Evolutionary conservation across 2,329 filamentous ascomycete genomes (phyloP).

Genomic region (Alternaria sp.): DNA sequence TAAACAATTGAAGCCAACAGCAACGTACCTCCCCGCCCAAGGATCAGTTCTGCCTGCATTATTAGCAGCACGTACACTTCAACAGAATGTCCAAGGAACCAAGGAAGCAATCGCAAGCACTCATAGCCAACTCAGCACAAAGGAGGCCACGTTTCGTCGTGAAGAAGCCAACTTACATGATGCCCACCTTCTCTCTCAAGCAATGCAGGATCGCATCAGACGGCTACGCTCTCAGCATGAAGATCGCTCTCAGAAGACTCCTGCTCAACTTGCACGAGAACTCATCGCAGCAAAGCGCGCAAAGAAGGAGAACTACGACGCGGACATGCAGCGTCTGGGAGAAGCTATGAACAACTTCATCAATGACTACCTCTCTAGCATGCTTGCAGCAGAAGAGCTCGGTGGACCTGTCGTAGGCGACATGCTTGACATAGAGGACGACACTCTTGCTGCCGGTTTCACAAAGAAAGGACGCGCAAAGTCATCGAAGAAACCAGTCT

Average conservation of each 20-base stretch:
- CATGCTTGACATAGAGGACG: conserved; percentile 68
- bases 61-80: conserved; percentile 71
- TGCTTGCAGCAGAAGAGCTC: conserved; percentile 83
- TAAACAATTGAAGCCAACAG: conserved; percentile 64
- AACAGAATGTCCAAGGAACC: conserved; percentile 69
- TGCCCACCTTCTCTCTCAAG: conserved; percentile 53
- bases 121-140: conserved; percentile 48
- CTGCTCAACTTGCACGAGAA: conserved; percentile 68
- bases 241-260: conserved; percentile 63
- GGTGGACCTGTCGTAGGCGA: conserved; percentile 84
- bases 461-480: conserved; percentile 57
- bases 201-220: conserved; percentile 64
- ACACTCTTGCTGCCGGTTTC: conserved; percentile 59
- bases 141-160: conserved; percentile 49
- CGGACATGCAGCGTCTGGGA: conserved; percentile 66
- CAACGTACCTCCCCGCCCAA: conserved; percentile 70
- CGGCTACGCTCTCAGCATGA: conserved; percentile 64
- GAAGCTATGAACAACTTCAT: conserved; percentile 73
- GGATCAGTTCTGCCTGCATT: conserved; percentile 74
- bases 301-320: conserved; percentile 66
- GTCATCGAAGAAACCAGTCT: conserved; percentile 46
- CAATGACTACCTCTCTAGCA: conserved; percentile 70
- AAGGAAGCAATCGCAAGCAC: conserved; percentile 62
- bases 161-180: conserved; percentile 58
- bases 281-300: conserved; percentile 65